These are phyloP conservation scores for Euphorbia tirucalli DNA, from an alignment of 345 rosid species.

Conservation along the genomic window DNA sequence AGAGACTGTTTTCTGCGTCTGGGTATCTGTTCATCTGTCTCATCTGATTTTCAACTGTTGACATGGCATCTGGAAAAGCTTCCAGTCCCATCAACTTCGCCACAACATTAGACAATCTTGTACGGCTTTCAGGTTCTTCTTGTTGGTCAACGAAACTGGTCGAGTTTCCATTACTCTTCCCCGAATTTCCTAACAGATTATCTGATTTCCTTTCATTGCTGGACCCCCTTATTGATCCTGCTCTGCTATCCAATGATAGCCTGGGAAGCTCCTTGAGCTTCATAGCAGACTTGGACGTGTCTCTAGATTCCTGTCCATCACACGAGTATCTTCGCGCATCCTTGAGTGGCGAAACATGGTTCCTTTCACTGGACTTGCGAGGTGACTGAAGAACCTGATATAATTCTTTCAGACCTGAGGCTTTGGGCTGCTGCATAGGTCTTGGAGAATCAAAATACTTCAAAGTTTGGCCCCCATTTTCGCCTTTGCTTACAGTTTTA, in stretches of 20 bases:
- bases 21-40: conserved; percentile 18
- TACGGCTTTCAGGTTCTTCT: conserved; percentile 54
- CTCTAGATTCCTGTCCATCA: conserved; percentile 70
- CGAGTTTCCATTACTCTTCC: conserved; percentile 19
- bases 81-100: conserved; percentile 95
- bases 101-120: conserved; percentile 61
- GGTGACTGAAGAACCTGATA: conserved; percentile 36
- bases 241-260: conserved; percentile 83
- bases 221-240: conserved; percentile 42
- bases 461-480: conserved; percentile 38
- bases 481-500: conserved; percentile 34
- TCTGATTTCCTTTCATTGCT: conserved; percentile 38
- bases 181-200: conserved; percentile 27
- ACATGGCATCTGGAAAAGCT: conserved; percentile 41
- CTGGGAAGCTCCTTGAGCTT: conserved; percentile 84
- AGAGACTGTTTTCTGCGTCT: conserved; percentile 29
- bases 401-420: conserved; percentile 43
- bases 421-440: conserved; percentile 50
- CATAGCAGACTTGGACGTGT: conserved; percentile 42
- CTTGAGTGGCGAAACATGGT: conserved; percentile 37
- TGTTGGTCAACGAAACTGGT: conserved; percentile 25
- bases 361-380: conserved; percentile 33
- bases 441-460: conserved; percentile 68
- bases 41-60: conserved; percentile 20
- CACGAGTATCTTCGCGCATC: conserved; percentile 82